Evolutionary conservation across 768 basidiomycete genomes (phyloP), one percentile per base, ranked within the genome.

Genomic region (Sporobolomyces phaffii): DNA sequence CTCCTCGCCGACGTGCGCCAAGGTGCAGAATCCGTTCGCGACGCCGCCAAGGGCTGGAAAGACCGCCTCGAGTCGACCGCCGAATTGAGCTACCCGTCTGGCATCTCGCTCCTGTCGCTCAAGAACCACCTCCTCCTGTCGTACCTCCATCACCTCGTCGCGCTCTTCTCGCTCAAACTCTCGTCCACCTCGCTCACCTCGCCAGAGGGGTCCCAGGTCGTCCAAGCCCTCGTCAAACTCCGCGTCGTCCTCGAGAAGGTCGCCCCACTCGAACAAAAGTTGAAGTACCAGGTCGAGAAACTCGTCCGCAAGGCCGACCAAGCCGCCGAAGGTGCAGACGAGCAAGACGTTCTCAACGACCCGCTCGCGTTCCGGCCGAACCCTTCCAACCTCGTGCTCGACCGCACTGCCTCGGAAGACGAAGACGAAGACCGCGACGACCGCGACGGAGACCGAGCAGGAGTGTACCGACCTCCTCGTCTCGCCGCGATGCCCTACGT

Each of bases 281-380:
- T 99, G 83, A 85, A 83, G 52, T 97, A 99, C 77, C 96, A 98
- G 77, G 90, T 99, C 73, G 91, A 97, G 72, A 97, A 98, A 76
- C 84, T 99, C 22, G 84, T 93, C 31, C 83, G 84, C 65, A 78
- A 89, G 8, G 87, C 90, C 1, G 84, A 88, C 72, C 86, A 77
- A 45, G 79, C 81, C 3, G 78, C 22, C 2, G 60, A 70, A 29
- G 65, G 68, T 13, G 78, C 79, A 0, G 78, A 80, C 17, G 77
- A 77, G 47, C 69, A 79, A 76, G 76, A 73, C 13, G 66, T 77
- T 5, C 68, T 64, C 11, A 75, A 76, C 41, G 77, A 97, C 76
- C 91, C 90, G 3, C 81, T 99, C 34, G 87, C 88, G 4, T 99
- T 94, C 83, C 84, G 87, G 48, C 92, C 94, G 6, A 96, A 97